A percentile compares a stretch with the other conserved stretches of the same genome.
phyloP scores from a whole-genome alignment of 179 eudicot species.

The Actinidia chinensis region DNA sequence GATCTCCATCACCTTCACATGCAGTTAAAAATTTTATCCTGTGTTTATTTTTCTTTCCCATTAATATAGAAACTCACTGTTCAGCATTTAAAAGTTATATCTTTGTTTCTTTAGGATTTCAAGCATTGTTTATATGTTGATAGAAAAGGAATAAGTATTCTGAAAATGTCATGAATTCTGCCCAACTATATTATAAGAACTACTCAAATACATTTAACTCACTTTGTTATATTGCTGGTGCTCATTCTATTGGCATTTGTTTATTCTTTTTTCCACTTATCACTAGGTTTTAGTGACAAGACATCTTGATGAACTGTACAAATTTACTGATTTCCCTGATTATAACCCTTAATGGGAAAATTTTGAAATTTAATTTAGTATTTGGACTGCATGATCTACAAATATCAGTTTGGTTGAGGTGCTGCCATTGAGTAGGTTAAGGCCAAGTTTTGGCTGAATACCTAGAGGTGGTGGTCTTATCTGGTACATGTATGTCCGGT shows the following conservation, averaged over 20 bases:
- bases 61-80: background rate
- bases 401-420: background rate
- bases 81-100: background rate
- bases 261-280: background rate
- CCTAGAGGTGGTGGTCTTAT: background rate
- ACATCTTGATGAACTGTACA: background rate
- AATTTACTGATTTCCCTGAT: slow-evolving; percentile 2
- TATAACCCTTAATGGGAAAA: background rate
- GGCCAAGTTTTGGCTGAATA: slow-evolving; percentile 2
- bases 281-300: background rate
- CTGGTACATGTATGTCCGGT: background rate
- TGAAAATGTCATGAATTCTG: background rate
- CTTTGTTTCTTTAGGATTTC: background rate
- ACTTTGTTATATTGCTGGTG: background rate
- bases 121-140: too few relatives aligned
- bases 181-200: background rate
- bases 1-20: background rate
- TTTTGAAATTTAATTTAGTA: background rate
- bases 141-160: background rate
- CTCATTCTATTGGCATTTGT: background rate
- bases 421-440: background rate
- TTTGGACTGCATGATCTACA: slow-evolving; percentile 4
- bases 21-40: background rate
- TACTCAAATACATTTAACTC: background rate
- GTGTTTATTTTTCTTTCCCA: background rate